Percentiles rank a stretch among this genome's conserved stretches.
These are phyloP conservation scores for Novymonas esmeraldas DNA, from an alignment of 208 protist genomes.

Conservation along the genomic window DNA sequence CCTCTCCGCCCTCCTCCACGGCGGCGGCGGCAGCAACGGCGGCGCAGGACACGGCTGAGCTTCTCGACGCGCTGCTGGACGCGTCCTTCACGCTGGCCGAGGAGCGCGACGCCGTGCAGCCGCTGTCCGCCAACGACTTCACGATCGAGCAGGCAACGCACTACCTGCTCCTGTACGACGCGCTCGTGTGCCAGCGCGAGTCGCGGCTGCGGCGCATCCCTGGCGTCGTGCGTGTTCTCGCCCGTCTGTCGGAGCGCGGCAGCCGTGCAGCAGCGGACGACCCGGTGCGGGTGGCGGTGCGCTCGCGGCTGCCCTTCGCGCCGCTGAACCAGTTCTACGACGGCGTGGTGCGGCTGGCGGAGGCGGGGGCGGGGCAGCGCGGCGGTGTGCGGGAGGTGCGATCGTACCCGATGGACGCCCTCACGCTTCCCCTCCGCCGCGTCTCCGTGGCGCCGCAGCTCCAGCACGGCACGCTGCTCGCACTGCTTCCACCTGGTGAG, in stretches of 20 bases:
- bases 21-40: neutral
- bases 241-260: conserved; percentile 31
- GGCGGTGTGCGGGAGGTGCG: conserved; percentile 13
- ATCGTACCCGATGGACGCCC: conserved; percentile 30
- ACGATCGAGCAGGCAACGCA: conserved; percentile 43
- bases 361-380: neutral
- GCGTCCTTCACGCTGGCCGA: conserved; percentile 40
- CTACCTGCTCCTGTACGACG: conserved; percentile 70
- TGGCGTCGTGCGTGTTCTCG: conserved; percentile 36
- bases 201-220: conserved; percentile 50
- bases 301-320: conserved; percentile 34
- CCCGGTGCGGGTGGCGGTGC: conserved; percentile 22
- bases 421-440: conserved; percentile 25
- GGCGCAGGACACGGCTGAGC: conserved; percentile 32
- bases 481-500: conserved; percentile 43
- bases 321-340: conserved; percentile 27
- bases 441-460: conserved; percentile 42
- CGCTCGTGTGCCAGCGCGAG: conserved; percentile 41
- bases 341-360: conserved; percentile 1
- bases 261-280: conserved; percentile 1
- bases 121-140: conserved; percentile 32
- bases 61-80: conserved; percentile 53
- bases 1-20: neutral
- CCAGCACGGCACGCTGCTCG: conserved; percentile 42
- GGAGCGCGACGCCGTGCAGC: conserved; percentile 22